Evolutionary conservation across 495 filamentous ascomycete species (phyloP).

Genomic region (Aspergillus carlsbadensis): DNA sequence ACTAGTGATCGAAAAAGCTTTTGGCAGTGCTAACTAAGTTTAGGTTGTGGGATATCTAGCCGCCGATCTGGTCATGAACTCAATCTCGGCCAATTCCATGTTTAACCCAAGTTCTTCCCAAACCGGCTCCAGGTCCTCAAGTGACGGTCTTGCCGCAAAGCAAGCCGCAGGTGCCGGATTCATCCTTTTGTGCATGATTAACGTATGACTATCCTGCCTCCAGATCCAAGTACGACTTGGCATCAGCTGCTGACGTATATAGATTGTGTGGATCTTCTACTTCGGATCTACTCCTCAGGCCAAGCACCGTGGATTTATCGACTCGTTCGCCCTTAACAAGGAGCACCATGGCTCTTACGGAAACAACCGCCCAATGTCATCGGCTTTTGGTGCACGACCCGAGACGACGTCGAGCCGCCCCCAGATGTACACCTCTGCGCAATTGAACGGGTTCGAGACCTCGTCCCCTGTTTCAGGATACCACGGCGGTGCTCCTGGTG

Average conservation of each 20-base stretch:
- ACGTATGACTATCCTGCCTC: slow-evolving; percentile 54
- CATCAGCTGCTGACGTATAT: slow-evolving; percentile 14
- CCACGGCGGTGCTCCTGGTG: slow-evolving; percentile 62
- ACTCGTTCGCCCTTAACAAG: slow-evolving; percentile 94
- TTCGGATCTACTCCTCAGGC: slow-evolving; percentile 91
- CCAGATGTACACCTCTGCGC: slow-evolving; percentile 96
- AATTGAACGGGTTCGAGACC: slow-evolving; percentile 94
- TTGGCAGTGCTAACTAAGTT: slow-evolving; percentile 23
- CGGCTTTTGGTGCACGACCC: slow-evolving; percentile 58
- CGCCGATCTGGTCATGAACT: slow-evolving; percentile 77
- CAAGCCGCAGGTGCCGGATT: slow-evolving; percentile 91
- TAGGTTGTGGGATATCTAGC: slow-evolving; percentile 83
- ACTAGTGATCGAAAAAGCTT: background rate
- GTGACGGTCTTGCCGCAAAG: slow-evolving; percentile 62
- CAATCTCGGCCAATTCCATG: slow-evolving; percentile 76
- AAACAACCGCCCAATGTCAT: slow-evolving; percentile 53
- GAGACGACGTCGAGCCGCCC: slow-evolving; percentile 80
- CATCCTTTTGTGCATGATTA: slow-evolving; percentile 93
- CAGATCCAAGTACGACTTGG: too few species aligned
- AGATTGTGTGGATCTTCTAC: slow-evolving; percentile 99
- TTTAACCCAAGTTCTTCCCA: too few species aligned
- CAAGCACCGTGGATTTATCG: slow-evolving; percentile 85
- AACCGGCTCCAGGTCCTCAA: too few species aligned
- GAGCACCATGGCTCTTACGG: slow-evolving; percentile 68
- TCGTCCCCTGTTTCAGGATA: slow-evolving; percentile 86